Evolutionary conservation across 108 stramenopile genomes (phyloP).

Genomic region (Nannochloropsis oceanica): DNA sequence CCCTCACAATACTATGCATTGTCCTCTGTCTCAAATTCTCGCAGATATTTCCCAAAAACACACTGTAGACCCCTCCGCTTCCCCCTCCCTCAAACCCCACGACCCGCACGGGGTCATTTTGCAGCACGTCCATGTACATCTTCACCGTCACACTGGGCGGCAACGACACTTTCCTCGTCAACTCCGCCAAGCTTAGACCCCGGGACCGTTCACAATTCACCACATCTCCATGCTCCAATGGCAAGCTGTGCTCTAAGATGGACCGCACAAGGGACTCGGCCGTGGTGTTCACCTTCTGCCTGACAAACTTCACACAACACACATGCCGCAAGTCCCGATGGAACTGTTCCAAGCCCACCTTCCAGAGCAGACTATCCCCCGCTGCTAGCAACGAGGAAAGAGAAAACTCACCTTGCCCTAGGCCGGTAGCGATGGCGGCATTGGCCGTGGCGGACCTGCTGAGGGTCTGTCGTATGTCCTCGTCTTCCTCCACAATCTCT

Average conservation of each 20-base stretch:
- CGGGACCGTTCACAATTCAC: background rate
- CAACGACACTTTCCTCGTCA: background rate
- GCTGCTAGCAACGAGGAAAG: background rate
- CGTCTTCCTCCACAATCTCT: background rate
- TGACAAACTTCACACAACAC: background rate
- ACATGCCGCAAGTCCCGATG: background rate
- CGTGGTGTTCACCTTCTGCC: background rate
- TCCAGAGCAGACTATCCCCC: background rate
- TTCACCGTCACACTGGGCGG: background rate
- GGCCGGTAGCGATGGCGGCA: too few species aligned
- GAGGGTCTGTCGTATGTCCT: background rate
- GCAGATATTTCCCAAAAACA: background rate
- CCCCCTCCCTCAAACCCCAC: background rate
- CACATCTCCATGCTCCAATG: background rate
- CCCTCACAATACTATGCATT: background rate
- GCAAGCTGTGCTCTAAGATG: background rate
- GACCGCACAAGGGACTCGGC: background rate
- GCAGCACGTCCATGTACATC: background rate
- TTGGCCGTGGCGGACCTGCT: background rate
- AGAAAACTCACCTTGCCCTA: background rate
- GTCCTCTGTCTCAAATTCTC: background rate
- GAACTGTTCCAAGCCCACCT: background rate
- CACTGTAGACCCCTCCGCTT: background rate
- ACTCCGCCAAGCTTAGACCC: background rate
- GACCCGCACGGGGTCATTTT: background rate